A percentile compares a stretch with the other conserved stretches of the same genome.
These are phyloP conservation scores for Vaccinium macrocarpon DNA, from an alignment of 148 eudicot genomes.

Conservation along the genomic window DNA sequence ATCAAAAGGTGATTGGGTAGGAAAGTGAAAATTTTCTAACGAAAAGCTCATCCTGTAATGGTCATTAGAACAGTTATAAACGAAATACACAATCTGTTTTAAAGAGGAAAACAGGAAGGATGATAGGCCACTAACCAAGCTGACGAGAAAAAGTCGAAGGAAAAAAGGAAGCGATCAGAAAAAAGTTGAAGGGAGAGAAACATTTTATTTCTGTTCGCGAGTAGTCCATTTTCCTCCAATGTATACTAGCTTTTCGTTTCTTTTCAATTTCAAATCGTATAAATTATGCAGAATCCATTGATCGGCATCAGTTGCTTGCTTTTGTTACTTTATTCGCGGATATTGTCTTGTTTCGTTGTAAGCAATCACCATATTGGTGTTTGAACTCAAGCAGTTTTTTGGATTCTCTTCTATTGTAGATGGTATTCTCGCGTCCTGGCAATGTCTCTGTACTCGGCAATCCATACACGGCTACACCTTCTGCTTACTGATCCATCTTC, in stretches of 20 bases:
- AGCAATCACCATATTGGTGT: neutral
- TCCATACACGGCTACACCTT: conserved; percentile 33
- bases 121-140: no score
- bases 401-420: conserved; percentile 25
- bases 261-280: neutral
- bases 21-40: neutral
- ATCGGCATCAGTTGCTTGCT: neutral
- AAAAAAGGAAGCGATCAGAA: neutral
- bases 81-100: neutral
- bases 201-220: neutral
- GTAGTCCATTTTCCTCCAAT: neutral
- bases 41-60: neutral
- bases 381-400: neutral
- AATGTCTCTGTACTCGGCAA: conserved; percentile 46
- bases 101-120: neutral
- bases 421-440: conserved; percentile 74
- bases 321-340: neutral
- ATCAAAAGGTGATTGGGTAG: neutral
- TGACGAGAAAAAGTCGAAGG: no score
- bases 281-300: neutral
- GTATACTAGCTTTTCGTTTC: neutral
- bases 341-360: neutral
- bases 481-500: conserved; percentile 20
- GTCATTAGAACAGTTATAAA: neutral
- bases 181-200: neutral